These are phyloP conservation scores for Ophiostoma himal-ulmi DNA, from an alignment of 2,329 filamentous ascomycete genomes.

Conservation along the genomic window DNA sequence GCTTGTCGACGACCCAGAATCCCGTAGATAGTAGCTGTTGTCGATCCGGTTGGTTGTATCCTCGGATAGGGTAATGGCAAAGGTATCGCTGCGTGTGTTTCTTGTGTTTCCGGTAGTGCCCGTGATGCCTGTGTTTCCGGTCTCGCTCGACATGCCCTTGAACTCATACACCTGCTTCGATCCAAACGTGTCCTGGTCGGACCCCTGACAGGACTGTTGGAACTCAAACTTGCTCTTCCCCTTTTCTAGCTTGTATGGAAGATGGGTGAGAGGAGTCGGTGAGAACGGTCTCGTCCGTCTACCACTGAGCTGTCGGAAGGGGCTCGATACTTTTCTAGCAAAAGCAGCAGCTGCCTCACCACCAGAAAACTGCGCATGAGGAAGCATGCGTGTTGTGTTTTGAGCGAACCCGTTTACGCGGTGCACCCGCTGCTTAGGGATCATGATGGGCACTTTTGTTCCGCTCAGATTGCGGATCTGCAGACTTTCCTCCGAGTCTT, in stretches of 20 bases:
- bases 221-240: constrained; percentile 23
- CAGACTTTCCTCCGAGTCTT: constrained; percentile 23
- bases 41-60: neutral
- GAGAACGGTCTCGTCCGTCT: constrained; percentile 18
- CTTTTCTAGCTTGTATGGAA: constrained; percentile 12
- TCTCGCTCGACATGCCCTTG: constrained; percentile 13
- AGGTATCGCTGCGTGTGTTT: constrained; percentile 11
- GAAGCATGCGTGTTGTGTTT: constrained; percentile 26
- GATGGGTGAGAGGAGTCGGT: constrained; percentile 17
- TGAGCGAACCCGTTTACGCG: constrained; percentile 33
- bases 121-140: neutral
- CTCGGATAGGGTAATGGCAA: constrained; percentile 3
- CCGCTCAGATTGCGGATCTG: constrained; percentile 26
- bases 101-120: neutral
- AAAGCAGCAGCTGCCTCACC: constrained; percentile 13
- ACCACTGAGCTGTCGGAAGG: constrained; percentile 22
- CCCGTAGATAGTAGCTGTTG: constrained; percentile 13
- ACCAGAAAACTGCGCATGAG: constrained; percentile 11
- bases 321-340: constrained; percentile 20
- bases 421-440: constrained; percentile 31
- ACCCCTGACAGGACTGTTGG: constrained; percentile 20
- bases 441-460: constrained; percentile 30
- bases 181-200: constrained; percentile 11
- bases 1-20: constrained; percentile 23
- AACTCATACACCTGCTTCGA: constrained; percentile 17